phyloP scores from a whole-genome alignment of 805 yeast species.

The Scheffersomyces amazonensis region DNA sequence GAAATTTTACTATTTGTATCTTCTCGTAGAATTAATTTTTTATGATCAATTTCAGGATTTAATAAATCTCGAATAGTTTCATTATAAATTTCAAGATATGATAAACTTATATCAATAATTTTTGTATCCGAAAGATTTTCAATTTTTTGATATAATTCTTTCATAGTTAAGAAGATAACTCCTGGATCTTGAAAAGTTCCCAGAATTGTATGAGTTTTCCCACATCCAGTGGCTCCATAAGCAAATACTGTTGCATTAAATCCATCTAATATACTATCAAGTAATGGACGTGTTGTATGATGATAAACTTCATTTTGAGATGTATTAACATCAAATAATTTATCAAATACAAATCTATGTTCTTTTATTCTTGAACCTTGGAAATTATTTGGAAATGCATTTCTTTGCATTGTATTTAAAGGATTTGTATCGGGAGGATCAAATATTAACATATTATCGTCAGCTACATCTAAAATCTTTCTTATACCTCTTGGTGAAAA shows the following conservation, averaged over 20 bases:
- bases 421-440: constrained; percentile 81
- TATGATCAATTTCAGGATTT: constrained; percentile 47
- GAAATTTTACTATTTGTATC: constrained; percentile 62
- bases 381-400: constrained; percentile 37
- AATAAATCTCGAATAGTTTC: constrained; percentile 83
- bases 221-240: constrained; percentile 97
- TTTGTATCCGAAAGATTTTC: constrained; percentile 54
- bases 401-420: constrained; percentile 45
- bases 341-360: constrained; percentile 79
- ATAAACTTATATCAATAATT: constrained; percentile 57
- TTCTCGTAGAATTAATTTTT: constrained; percentile 63
- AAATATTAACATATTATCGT: constrained; percentile 80
- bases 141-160: constrained; percentile 65
- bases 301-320: constrained; percentile 67
- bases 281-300: constrained; percentile 65
- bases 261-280: constrained; percentile 78
- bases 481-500: constrained; percentile 53
- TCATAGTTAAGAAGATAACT: constrained; percentile 72
- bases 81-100: constrained; percentile 86
- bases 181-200: constrained; percentile 78
- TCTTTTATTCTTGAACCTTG: constrained; percentile 55
- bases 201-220: constrained; percentile 89
- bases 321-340: constrained; percentile 63
- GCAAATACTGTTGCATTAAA: constrained; percentile 91
- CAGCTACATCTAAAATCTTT: constrained; percentile 74